Evolutionary conservation across 768 basidiomycete genomes (phyloP).

Genomic region (Solioccasus polychromus): DNA sequence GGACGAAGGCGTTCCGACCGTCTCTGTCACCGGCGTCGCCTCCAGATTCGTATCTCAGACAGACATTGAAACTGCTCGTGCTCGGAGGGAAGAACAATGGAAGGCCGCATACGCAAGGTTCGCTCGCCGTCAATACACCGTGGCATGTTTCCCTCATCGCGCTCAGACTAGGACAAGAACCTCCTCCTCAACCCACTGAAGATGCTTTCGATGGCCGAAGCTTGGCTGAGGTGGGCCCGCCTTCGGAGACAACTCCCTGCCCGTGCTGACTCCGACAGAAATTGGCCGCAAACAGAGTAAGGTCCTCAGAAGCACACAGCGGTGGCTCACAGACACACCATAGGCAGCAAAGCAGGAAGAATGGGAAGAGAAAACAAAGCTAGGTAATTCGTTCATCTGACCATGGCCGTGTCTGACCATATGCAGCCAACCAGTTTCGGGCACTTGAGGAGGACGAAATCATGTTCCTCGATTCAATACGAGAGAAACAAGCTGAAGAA

Average conservation of each 20-base stretch:
- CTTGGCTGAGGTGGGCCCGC: constrained; percentile 74
- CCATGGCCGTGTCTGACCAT: constrained; percentile 6
- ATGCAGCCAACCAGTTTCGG: constrained; percentile 80
- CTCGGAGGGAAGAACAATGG: constrained; percentile 80
- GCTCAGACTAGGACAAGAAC: constrained; percentile 76
- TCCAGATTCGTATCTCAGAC: constrained; percentile 81
- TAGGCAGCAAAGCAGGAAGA: constrained; percentile 89
- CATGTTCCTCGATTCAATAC: constrained; percentile 80
- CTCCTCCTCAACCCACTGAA: constrained; percentile 71
- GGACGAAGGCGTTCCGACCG: constrained; percentile 70
- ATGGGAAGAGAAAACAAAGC: constrained; percentile 89
- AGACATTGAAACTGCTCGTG: constrained; percentile 72
- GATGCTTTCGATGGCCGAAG: constrained; percentile 82
- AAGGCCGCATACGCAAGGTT: constrained; percentile 86
- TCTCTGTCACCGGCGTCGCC: constrained; percentile 70
- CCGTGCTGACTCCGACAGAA: constrained; percentile 47
- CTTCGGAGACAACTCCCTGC: not conserved
- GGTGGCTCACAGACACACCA: constrained; percentile 8
- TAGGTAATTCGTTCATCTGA: constrained; percentile 37
- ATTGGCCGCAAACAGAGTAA: constrained; percentile 85
- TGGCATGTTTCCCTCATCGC: constrained; percentile 6
- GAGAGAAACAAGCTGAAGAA: constrained; percentile 72
- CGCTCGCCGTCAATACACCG: not conserved
- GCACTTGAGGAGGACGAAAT: constrained; percentile 89
- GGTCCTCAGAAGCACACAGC: constrained; percentile 15